Evolutionary conservation across 2,329 filamentous ascomycete genomes (phyloP).

Genomic region (Sclerotinia nivalis): DNA sequence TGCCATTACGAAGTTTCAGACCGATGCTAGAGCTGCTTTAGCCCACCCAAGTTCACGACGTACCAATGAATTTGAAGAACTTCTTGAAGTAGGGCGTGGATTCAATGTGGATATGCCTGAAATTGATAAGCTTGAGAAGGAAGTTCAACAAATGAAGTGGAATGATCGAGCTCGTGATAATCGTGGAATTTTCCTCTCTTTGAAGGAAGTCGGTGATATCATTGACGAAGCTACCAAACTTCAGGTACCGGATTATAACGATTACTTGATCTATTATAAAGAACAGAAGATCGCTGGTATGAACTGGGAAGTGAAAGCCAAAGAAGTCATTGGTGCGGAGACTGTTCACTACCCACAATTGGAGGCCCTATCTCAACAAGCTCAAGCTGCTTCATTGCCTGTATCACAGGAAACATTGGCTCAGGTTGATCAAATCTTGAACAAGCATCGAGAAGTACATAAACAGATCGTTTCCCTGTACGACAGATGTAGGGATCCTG

Average conservation of each 20-base stretch:
- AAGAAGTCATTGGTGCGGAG: slow-evolving; percentile 89
- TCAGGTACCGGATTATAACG: slow-evolving; percentile 76
- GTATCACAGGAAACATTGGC: slow-evolving; percentile 79
- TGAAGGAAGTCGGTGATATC: slow-evolving; percentile 77
- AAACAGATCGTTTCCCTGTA: slow-evolving; percentile 82
- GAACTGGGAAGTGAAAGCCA: slow-evolving; percentile 89
- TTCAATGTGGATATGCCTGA: slow-evolving; percentile 94
- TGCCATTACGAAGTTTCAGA: slow-evolving; percentile 81
- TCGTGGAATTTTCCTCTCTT: slow-evolving; percentile 65
- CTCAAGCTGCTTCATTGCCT: slow-evolving; percentile 66
- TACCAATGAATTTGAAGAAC: slow-evolving; percentile 77
- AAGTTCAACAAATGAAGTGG: slow-evolving; percentile 87
- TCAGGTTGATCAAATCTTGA: slow-evolving; percentile 85
- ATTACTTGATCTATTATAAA: slow-evolving; percentile 72
- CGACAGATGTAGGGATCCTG: slow-evolving; percentile 71
- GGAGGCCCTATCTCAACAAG: slow-evolving; percentile 85
- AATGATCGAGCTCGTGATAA: slow-evolving; percentile 71
- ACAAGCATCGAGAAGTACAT: slow-evolving; percentile 93
- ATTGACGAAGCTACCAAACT: slow-evolving; percentile 77
- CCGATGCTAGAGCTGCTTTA: slow-evolving; percentile 69
- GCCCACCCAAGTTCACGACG: slow-evolving; percentile 63
- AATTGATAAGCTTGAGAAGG: slow-evolving; percentile 75
- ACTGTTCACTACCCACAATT: slow-evolving; percentile 91
- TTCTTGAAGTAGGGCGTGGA: slow-evolving; percentile 83
- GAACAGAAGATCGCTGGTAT: slow-evolving; percentile 76